Percentiles rank a stretch among this genome's conserved stretches.
These are phyloP conservation scores for Amaranthus tricolor DNA, from an alignment of 179 eudicot species.

Conservation along the genomic window DNA sequence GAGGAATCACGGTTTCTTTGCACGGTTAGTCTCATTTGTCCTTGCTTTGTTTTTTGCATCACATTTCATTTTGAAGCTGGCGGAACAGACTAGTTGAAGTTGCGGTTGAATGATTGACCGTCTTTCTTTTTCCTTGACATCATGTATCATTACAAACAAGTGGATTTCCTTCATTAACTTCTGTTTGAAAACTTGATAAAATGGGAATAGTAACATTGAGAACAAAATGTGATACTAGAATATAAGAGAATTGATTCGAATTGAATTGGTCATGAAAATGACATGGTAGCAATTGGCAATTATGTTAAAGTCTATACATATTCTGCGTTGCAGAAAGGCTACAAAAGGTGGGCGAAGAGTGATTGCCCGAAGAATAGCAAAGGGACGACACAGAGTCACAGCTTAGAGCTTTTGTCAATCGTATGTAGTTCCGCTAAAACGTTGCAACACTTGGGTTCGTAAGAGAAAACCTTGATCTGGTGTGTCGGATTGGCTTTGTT, in stretches of 20 bases:
- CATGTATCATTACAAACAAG: background rate
- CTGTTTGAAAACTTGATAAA: background rate
- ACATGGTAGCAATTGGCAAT: background rate
- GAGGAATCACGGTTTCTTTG: constrained; percentile 81
- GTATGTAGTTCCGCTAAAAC: background rate
- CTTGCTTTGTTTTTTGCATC: background rate
- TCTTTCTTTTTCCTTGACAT: background rate
- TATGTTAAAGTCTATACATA: background rate
- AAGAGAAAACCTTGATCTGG: background rate
- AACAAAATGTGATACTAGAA: background rate
- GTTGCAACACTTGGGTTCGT: background rate
- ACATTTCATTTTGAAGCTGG: background rate
- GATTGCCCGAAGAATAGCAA: constrained; percentile 82
- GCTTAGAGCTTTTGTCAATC: constrained; percentile 36
- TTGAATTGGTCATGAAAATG: background rate
- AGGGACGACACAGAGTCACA: constrained; percentile 85
- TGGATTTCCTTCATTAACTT: background rate
- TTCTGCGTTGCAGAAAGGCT: constrained; percentile 64
- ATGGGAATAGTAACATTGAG: too few species aligned
- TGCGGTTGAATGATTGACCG: background rate
- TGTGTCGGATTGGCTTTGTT: constrained; percentile 12
- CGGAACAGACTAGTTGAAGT: background rate
- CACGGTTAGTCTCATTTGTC: constrained; percentile 50
- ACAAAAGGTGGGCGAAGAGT: constrained; percentile 91
- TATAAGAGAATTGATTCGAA: background rate